These are phyloP conservation scores for Alternaria sp. DNA, from an alignment of 2,329 filamentous ascomycete genomes.

Conservation along the genomic window DNA sequence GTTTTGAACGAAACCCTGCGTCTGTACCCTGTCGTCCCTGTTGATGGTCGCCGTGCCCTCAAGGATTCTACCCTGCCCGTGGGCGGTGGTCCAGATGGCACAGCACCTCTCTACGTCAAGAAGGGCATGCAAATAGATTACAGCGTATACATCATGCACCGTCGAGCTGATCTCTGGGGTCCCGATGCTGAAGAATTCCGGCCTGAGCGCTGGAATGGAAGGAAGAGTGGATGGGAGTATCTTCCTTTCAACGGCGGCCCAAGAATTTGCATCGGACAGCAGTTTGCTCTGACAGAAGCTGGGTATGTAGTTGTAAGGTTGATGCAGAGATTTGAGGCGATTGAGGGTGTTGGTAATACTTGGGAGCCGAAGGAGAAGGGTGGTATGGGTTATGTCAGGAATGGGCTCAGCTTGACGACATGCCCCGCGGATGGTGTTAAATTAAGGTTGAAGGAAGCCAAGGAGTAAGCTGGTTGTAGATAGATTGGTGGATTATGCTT, in stretches of 20 bases:
- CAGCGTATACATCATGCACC: slow-evolving; percentile 41
- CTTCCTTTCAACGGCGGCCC: slow-evolving; percentile 44
- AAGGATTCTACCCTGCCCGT: slow-evolving; percentile 42
- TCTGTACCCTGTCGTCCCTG: slow-evolving; percentile 42
- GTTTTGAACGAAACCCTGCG: slow-evolving; percentile 44
- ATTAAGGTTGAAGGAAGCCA: slow-evolving; percentile 39
- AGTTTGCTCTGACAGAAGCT: slow-evolving; percentile 42
- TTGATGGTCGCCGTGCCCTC: slow-evolving; percentile 39
- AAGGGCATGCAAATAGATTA: slow-evolving; percentile 39
- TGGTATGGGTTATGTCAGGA: slow-evolving; percentile 30
- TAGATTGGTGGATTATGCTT: too few species aligned
- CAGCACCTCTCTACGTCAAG: slow-evolving; percentile 39
- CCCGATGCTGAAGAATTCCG: slow-evolving; percentile 44
- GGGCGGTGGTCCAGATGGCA: slow-evolving; percentile 46
- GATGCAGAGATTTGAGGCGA: slow-evolving; percentile 36
- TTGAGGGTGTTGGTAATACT: slow-evolving; percentile 32
- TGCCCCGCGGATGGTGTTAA: slow-evolving; percentile 42
- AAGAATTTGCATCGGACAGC: slow-evolving; percentile 42
- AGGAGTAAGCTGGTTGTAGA: slow-evolving; percentile 5
- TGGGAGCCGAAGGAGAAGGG: slow-evolving; percentile 36
- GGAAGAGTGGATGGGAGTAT: slow-evolving; percentile 39
- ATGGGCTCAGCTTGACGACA: slow-evolving; percentile 31
- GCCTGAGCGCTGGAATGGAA: slow-evolving; percentile 47
- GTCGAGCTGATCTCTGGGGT: slow-evolving; percentile 47
- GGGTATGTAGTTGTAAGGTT: slow-evolving; percentile 36